Evolutionary conservation across 768 basidiomycete genomes (phyloP).

Genomic region (Amanita rimosa): DNA sequence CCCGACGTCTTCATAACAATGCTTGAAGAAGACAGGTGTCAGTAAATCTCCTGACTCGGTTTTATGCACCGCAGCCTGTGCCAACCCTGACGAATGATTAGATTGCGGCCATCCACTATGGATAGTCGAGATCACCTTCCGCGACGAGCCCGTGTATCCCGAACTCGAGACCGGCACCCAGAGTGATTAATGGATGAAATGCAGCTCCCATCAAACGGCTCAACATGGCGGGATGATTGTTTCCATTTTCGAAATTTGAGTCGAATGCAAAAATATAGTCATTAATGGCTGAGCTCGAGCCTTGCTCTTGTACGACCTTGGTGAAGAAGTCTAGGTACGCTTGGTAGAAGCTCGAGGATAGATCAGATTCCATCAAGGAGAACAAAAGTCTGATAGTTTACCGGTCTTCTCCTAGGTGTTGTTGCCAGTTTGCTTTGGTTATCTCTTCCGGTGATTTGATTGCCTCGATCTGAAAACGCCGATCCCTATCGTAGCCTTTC

Average conservation of each 20-base stretch:
- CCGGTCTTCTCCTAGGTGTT: constrained; percentile 47
- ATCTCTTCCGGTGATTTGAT: constrained; percentile 34
- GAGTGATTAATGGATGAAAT: constrained; percentile 42
- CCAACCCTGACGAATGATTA: constrained; percentile 1
- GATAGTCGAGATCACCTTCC: not conserved
- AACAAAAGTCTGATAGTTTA: constrained; percentile 16
- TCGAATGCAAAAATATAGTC: constrained; percentile 41
- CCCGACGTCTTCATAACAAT: constrained; percentile 1
- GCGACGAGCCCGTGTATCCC: constrained; percentile 29
- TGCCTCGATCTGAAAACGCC: constrained; percentile 22
- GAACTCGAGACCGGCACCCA: constrained; percentile 42
- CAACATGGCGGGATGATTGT: constrained; percentile 24
- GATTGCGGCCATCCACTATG: not conserved
- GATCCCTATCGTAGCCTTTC: constrained; percentile 24
- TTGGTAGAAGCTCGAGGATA: constrained; percentile 36
- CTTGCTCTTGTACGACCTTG: constrained; percentile 24
- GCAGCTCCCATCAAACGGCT: constrained; percentile 30
- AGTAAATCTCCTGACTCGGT: not conserved
- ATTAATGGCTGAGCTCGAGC: constrained; percentile 32
- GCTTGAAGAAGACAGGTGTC: not conserved
- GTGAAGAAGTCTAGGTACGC: constrained; percentile 42
- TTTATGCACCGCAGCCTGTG: constrained; percentile 6
- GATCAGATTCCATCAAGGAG: not conserved
- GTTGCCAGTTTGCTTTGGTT: constrained; percentile 33
- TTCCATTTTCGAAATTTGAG: constrained; percentile 26